A percentile compares a stretch with the other conserved stretches of the same genome.
These are phyloP conservation scores for Aegilops longissima DNA, from an alignment of 176 grass and related monocot genomes.

Conservation along the genomic window DNA sequence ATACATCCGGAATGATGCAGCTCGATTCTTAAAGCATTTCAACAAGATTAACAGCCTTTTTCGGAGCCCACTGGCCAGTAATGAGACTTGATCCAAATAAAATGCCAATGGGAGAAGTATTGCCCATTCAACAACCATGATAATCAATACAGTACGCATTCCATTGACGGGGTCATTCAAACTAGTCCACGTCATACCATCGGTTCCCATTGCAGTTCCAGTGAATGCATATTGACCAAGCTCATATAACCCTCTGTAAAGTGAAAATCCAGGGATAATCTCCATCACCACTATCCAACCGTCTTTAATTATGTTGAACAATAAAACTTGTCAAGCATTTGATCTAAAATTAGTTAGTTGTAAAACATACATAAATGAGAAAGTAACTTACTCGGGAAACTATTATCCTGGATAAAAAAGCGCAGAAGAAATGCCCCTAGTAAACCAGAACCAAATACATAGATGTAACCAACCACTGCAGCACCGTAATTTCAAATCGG, in stretches of 20 bases:
- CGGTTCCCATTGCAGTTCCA: slow-evolving; percentile 47
- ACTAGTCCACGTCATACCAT: slow-evolving; percentile 75
- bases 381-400: slow-evolving; percentile 67
- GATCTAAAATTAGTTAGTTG: not conserved
- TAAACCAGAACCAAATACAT: slow-evolving; percentile 81
- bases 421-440: slow-evolving; percentile 61
- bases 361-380: slow-evolving; percentile 3
- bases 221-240: slow-evolving; percentile 52
- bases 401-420: slow-evolving; percentile 51
- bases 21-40: slow-evolving; percentile 46
- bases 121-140: slow-evolving; percentile 78
- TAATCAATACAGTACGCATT: slow-evolving; percentile 64
- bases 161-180: slow-evolving; percentile 61
- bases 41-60: slow-evolving; percentile 56
- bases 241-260: slow-evolving; percentile 78
- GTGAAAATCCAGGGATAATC: slow-evolving; percentile 80
- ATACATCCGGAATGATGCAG: slow-evolving; percentile 25
- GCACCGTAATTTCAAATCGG: slow-evolving; percentile 5
- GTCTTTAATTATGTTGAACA: slow-evolving; percentile 33
- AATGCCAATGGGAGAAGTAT: slow-evolving; percentile 63
- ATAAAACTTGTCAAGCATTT: not conserved
- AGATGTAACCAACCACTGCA: slow-evolving; percentile 87
- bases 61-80: slow-evolving; percentile 28
- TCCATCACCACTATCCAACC: slow-evolving; percentile 77
- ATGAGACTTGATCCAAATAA: slow-evolving; percentile 65